phyloP scores from a whole-genome alignment of 1,139 yeast genomes.

The Candida pseudoviswanathii region DNA sequence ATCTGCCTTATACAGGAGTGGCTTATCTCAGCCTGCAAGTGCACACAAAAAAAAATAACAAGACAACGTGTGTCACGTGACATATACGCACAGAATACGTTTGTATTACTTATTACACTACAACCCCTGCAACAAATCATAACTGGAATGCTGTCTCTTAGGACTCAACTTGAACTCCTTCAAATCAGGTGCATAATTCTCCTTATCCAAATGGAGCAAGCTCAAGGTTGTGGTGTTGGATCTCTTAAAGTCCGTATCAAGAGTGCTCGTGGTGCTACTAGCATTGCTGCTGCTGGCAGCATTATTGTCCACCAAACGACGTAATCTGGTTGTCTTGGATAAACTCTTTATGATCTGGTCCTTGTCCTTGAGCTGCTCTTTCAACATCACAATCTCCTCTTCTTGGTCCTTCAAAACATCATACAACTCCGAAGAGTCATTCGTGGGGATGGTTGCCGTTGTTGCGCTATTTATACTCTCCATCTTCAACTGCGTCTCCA shows the following conservation, averaged over 20 bases:
- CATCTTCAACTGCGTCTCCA: slow-evolving; percentile 56
- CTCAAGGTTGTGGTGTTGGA: background rate
- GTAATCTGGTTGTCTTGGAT: slow-evolving; percentile 56
- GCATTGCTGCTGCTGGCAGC: slow-evolving; percentile 4
- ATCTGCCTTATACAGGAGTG: background rate
- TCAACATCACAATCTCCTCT: slow-evolving; percentile 69
- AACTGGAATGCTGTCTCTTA: slow-evolving; percentile 18
- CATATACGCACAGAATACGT: background rate
- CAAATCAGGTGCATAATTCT: slow-evolving; percentile 22
- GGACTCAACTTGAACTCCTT: slow-evolving; percentile 26
- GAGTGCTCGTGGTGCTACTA: background rate
- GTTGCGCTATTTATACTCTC: slow-evolving; percentile 12
- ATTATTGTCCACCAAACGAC: slow-evolving; percentile 45
- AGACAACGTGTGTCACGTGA: background rate
- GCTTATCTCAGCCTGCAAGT: background rate
- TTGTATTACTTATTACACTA: background rate
- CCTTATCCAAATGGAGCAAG: slow-evolving; percentile 17
- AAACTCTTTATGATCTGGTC: slow-evolving; percentile 80
- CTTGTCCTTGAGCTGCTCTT: slow-evolving; percentile 62
- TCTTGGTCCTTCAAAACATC: slow-evolving; percentile 57
- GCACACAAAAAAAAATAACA: background rate
- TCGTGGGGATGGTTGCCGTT: background rate
- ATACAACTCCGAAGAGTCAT: slow-evolving; percentile 6
- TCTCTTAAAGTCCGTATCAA: slow-evolving; percentile 4
- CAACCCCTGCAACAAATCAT: slow-evolving; percentile 12